Evolutionary conservation across 257 asterid genomes (phyloP), one percentile per base, ranked within the genome.

Genomic region (Fraxinus americana): DNA sequence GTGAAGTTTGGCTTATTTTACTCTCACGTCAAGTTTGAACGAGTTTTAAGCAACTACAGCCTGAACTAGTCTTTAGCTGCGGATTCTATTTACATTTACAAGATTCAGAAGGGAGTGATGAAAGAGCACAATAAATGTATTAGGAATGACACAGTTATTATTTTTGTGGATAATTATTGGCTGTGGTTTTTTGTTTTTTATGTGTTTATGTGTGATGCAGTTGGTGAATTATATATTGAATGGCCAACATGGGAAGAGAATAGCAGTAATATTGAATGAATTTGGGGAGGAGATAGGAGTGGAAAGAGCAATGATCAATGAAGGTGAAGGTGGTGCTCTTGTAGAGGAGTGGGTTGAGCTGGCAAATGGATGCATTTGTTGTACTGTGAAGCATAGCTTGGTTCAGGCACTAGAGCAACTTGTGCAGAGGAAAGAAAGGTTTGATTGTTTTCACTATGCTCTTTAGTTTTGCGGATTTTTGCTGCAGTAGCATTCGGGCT

Each of bases 311-410:
- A 95, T 95, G 99, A 95, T 95, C 81, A 95, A 95, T 74, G 98
- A 93, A 80, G 99, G 99, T 57, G 98, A 93, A 74, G 94, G 84
- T 11, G 99, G 99, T 30, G 90, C 90, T 3, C 92, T 95, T 57
- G 99, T 95, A 78, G 99, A 95, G 78, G 99, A 95, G 79, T 95
- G 99, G 99, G 99, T 95, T 63, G 99, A 95, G 86, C 97, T 95
- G 74, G 95, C 97, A 7, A 93, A 95, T 83, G 98, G 99, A 5
- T 95, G 99, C 87, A 85, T 95, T 85, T 95, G 98, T 80, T 95
- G 99, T 81, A 93, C 93, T 71, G 99, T 95, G 69, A 95, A 95
- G 84, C 99, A 95, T 83, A 95, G 99, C 80, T 84, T 95, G 87
- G 99, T 95, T 85, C 99, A 95, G 83, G 99, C 99, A 45, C 86